Evolutionary conservation across 2,329 filamentous ascomycete species (phyloP).

Genomic region (Teratosphaeriaceae sp.): DNA sequence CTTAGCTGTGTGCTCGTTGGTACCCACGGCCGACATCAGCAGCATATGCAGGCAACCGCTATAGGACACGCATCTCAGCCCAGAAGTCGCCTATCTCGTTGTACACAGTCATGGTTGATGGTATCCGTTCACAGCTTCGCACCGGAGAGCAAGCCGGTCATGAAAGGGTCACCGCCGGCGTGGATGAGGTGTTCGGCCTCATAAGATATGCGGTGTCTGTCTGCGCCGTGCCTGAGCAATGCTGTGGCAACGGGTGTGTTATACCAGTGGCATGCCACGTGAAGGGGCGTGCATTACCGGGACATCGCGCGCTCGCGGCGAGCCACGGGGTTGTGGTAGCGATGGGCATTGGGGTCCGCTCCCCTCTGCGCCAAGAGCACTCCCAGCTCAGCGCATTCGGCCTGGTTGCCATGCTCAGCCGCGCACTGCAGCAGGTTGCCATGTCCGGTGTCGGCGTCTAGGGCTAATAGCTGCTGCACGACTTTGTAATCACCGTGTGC

Average conservation of each 20-base stretch:
- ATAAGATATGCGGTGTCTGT: slow-evolving; percentile 2
- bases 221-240: slow-evolving; percentile 2
- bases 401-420: not conserved
- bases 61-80: no score
- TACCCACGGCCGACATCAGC: no score
- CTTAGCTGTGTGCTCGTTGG: no score
- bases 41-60: no score
- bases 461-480: not conserved
- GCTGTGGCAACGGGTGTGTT: slow-evolving; percentile 4
- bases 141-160: no score
- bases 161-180: no score
- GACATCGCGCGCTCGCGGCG: not conserved
- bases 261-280: slow-evolving; percentile 1
- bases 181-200: no score
- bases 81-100: no score
- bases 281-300: slow-evolving; percentile 2
- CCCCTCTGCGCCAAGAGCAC: slow-evolving; percentile 2
- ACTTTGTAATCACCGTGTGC: not conserved
- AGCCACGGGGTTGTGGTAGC: slow-evolving; percentile 4
- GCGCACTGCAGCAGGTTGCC: slow-evolving; percentile 6
- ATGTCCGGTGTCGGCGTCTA: not conserved
- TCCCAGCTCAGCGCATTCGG: slow-evolving; percentile 3
- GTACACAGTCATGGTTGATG: no score
- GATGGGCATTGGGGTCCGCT: slow-evolving; percentile 4
- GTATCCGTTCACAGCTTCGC: no score